phyloP scores from a whole-genome alignment of 2,329 filamentous ascomycete genomes.

The Epichloe typhina region DNA sequence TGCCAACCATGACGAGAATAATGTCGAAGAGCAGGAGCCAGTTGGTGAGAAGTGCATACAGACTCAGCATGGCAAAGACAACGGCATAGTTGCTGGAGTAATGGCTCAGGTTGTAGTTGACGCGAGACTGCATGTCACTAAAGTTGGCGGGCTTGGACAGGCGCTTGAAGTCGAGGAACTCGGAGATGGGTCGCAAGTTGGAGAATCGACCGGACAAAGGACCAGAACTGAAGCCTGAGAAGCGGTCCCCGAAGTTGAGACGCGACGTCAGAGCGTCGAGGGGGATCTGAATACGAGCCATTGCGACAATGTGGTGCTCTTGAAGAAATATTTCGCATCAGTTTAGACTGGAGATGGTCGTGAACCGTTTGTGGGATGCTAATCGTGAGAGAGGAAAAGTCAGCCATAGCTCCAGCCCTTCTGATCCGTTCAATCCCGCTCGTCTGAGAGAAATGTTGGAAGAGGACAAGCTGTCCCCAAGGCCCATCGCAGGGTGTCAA shows the following conservation, averaged over 20 bases:
- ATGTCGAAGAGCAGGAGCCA: conserved; percentile 82
- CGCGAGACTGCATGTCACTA: conserved; percentile 72
- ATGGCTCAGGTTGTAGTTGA: conserved; percentile 95
- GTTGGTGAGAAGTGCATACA: conserved; percentile 91
- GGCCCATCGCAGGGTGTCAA: neutral
- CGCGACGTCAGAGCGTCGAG: conserved; percentile 84
- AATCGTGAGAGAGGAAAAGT: neutral
- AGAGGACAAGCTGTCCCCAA: neutral
- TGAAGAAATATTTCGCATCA: neutral
- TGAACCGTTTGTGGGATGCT: neutral
- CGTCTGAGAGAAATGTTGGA: neutral
- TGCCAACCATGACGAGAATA: conserved; percentile 68
- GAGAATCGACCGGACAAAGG: conserved; percentile 73
- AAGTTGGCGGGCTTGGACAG: conserved; percentile 91
- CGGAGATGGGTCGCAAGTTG: conserved; percentile 79
- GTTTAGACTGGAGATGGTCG: neutral
- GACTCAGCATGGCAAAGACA: conserved; percentile 85
- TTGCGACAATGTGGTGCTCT: conserved; percentile 22
- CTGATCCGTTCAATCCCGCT: neutral
- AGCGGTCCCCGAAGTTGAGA: conserved; percentile 73
- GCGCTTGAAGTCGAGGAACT: conserved; percentile 94
- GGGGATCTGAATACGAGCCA: conserved; percentile 86
- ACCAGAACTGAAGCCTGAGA: conserved; percentile 69
- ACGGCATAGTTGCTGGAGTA: conserved; percentile 98
- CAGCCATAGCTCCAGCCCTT: neutral